Percentiles rank a stretch among this genome's conserved stretches.
Evolutionary conservation across 2,329 filamentous ascomycete species (phyloP).

Genomic region (Scytalidium lignicola): DNA sequence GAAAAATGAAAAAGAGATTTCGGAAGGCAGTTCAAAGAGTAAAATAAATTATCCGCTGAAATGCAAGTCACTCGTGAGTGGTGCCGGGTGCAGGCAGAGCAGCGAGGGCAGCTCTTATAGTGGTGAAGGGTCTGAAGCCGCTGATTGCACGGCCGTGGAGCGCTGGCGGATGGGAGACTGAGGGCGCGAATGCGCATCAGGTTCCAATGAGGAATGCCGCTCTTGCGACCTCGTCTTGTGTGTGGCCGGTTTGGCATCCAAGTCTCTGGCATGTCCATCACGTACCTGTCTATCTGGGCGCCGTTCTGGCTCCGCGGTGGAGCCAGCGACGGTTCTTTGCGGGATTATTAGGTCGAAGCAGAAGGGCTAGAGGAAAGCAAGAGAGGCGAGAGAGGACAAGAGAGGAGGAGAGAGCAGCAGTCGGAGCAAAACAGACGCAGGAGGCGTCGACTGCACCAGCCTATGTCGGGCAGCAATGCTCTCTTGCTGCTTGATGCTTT

Average conservation of each 20-base stretch:
- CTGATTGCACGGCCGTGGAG: not conserved
- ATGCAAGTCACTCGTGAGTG: too few relatives aligned
- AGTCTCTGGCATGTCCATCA: not conserved
- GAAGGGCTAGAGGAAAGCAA: not conserved
- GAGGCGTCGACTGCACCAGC: slow-evolving; percentile 14
- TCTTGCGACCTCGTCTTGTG: not conserved
- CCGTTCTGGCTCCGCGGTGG: not conserved
- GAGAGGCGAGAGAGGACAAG: not conserved
- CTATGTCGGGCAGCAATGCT: slow-evolving; percentile 25
- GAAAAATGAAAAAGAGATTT: too few relatives aligned
- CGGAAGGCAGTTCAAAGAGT: too few relatives aligned
- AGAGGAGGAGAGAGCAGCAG: not conserved
- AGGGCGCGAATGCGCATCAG: not conserved
- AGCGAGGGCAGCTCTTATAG: not conserved
- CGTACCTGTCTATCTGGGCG: not conserved
- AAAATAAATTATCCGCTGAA: too few relatives aligned
- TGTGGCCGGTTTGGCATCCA: not conserved
- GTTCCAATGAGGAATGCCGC: not conserved
- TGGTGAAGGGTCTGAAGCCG: not conserved
- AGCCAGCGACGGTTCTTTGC: not conserved
- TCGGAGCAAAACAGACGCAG: not conserved
- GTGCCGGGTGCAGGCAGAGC: too few relatives aligned
- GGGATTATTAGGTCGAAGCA: not conserved
- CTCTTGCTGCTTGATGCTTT: not conserved
- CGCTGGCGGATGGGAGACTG: not conserved